Evolutionary conservation across 2,329 filamentous ascomycete genomes (phyloP).

Genomic region (Aphanoascus verrucosus): DNA sequence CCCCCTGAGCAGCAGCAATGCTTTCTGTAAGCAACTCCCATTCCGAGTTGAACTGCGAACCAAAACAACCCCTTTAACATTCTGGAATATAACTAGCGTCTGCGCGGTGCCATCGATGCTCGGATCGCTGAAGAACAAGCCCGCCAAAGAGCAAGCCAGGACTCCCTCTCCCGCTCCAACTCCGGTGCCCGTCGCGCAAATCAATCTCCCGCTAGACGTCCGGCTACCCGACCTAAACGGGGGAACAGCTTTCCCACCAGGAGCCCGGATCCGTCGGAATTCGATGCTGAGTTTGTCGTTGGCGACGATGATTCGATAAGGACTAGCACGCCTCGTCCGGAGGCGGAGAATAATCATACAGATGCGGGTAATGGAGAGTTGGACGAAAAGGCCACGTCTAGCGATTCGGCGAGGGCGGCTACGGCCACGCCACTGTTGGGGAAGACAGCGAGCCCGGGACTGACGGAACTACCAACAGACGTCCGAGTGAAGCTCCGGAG

Average conservation of each 20-base stretch:
- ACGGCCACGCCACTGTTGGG: conserved; percentile 20
- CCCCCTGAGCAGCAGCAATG: conserved; percentile 17
- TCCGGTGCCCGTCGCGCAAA: conserved; percentile 24
- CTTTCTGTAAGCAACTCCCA: conserved; percentile 22
- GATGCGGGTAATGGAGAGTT: conserved; percentile 20
- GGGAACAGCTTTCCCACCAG: conserved; percentile 38
- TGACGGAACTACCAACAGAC: conserved; percentile 58
- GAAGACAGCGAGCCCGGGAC: conserved; percentile 13
- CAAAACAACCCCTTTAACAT: neutral
- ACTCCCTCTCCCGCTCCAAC: conserved; percentile 36
- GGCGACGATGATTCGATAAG: conserved; percentile 68
- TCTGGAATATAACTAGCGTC: conserved; percentile 45
- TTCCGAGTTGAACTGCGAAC: neutral
- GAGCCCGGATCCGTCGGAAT: conserved; percentile 72
- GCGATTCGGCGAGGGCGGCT: conserved; percentile 15
- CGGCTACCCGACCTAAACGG: conserved; percentile 23
- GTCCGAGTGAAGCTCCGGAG: conserved; percentile 66
- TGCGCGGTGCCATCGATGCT: conserved; percentile 75
- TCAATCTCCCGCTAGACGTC: conserved; percentile 17
- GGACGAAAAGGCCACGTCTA: conserved; percentile 21
- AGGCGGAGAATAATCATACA: conserved; percentile 29
- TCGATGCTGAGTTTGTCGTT: conserved; percentile 75
- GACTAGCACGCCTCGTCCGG: conserved; percentile 47
- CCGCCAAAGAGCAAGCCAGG: conserved; percentile 50
- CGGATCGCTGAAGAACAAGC: conserved; percentile 88